Percentiles rank a stretch among this genome's conserved stretches.
phyloP scores from a whole-genome alignment of 768 basidiomycete genomes.

The Auriscalpium microsporum region DNA sequence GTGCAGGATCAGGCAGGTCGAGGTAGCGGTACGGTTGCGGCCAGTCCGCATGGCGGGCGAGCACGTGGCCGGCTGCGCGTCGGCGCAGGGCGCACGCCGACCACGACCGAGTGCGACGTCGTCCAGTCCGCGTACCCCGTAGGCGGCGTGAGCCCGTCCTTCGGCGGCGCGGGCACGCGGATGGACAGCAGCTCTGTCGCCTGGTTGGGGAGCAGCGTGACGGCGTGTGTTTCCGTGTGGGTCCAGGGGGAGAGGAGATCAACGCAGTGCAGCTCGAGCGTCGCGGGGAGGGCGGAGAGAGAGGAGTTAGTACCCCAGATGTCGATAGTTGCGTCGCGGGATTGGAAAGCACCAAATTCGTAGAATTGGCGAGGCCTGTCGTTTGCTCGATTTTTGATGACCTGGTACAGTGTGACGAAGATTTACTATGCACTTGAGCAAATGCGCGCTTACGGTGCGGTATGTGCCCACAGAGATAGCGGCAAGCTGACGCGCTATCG shows the following conservation, averaged over 20 bases:
- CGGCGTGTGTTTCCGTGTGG: slow-evolving; percentile 11
- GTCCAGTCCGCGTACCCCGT: slow-evolving; percentile 6
- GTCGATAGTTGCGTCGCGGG: slow-evolving; percentile 21
- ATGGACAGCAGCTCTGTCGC: slow-evolving; percentile 32
- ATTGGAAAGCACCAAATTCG: slow-evolving; percentile 22
- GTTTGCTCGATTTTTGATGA: slow-evolving; percentile 24
- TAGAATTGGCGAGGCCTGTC: slow-evolving; percentile 31
- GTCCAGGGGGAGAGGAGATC: slow-evolving; percentile 26
- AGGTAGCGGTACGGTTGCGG: slow-evolving; percentile 25
- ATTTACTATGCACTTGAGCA: neutral
- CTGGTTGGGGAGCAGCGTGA: slow-evolving; percentile 29
- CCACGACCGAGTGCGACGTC: slow-evolving; percentile 12
- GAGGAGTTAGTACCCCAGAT: slow-evolving; percentile 35
- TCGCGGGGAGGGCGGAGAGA: slow-evolving; percentile 15
- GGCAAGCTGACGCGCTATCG: slow-evolving; percentile 35
- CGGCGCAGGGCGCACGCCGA: slow-evolving; percentile 18
- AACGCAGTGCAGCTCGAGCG: slow-evolving; percentile 27
- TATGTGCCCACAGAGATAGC: slow-evolving; percentile 33
- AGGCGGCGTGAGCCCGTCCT: neutral
- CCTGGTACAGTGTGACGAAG: slow-evolving; percentile 8
- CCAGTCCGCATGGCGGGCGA: slow-evolving; percentile 23
- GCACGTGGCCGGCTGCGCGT: slow-evolving; percentile 13
- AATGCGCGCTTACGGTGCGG: slow-evolving; percentile 23
- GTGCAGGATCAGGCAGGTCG: slow-evolving; percentile 23
- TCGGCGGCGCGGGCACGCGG: slow-evolving; percentile 17